Base-by-base conservation (phyloP, 208 protist species). In the Trypanosoma scelopori region DNA sequence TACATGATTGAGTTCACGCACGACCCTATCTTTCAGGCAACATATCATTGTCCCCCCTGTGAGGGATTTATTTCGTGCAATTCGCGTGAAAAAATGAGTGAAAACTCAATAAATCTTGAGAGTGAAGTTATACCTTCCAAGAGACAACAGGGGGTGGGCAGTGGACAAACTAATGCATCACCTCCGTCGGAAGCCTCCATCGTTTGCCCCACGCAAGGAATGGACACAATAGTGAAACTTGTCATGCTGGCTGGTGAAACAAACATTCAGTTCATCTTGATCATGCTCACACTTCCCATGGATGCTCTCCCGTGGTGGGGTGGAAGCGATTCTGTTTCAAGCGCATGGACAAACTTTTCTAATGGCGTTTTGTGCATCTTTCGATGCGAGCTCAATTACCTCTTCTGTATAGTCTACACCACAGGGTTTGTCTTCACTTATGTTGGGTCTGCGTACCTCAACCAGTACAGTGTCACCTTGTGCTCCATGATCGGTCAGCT, bases 1-100 rank as follows among this genome's bases (percentile, higher is more conserved):
- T 94, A 91, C 65, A 92, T 94, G 89, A 84, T 94, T 47, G 55
- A 83, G 25, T 94, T 91, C 76, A 94, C 89, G 0, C 69, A 67
- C 52, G 80, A 90, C 57, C 63, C 78, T 1, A 58, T 56, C 18
- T 88, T 89, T 41, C 48, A 80, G n/a, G 47, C 68, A 60, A 35
- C 39, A 45, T 32, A 57, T 28, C 20, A 27, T 20, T 1, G 55
- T 11, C 20, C 16, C 18, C 1, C 3, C 16, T 2, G 5, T 22
- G 43, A 25, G 5, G 35, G 30, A 20, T 13, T 25, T 37, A 37
- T 37, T 11, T 37, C 32, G 3, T 3, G 3, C 9, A 9, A 37
- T 37, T 37, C 32, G 32, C 9, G 32, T 37, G 32, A 37, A 9
- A 37, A 9, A 9, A 11, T 37, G 3, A 3, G 5, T 9, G 32